phyloP scores from a whole-genome alignment of 768 basidiomycete species.

The Suillus luteus region DNA sequence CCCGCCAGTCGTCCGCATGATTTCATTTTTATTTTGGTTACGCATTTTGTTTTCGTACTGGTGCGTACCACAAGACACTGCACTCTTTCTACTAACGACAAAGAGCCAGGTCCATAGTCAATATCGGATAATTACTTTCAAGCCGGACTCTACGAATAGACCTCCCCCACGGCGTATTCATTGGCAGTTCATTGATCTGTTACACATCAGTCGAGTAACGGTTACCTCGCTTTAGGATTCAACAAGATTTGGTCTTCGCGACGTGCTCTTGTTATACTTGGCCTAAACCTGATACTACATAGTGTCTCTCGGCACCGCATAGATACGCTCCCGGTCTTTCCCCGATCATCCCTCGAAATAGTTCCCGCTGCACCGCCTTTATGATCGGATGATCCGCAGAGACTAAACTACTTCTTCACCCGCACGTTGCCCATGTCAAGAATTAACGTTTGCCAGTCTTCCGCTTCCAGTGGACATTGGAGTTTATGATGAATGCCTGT shows the following conservation, averaged over 20 bases:
- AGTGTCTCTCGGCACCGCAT: not conserved
- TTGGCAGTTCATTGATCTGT: not conserved
- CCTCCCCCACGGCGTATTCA: not conserved
- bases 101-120: not conserved
- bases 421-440: not conserved
- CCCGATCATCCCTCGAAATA: not conserved
- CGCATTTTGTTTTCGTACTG: not conserved
- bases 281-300: not conserved
- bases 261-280: too few relatives aligned
- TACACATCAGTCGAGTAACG: not conserved
- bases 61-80: not conserved
- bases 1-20: not conserved
- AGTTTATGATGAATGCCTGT: not conserved
- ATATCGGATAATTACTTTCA: slow-evolving; percentile 1
- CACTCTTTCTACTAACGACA: not conserved
- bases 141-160: slow-evolving; percentile 1
- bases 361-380: not conserved
- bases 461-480: not conserved
- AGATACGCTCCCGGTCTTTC: not conserved
- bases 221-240: not conserved
- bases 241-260: not conserved
- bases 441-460: not conserved
- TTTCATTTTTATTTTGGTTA: not conserved
- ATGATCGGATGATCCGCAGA: not conserved
- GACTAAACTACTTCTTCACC: not conserved